Evolutionary conservation across 2,329 filamentous ascomycete species (phyloP), one percentile per base, ranked within the genome.

Genomic region (Fusarium circinatum): DNA sequence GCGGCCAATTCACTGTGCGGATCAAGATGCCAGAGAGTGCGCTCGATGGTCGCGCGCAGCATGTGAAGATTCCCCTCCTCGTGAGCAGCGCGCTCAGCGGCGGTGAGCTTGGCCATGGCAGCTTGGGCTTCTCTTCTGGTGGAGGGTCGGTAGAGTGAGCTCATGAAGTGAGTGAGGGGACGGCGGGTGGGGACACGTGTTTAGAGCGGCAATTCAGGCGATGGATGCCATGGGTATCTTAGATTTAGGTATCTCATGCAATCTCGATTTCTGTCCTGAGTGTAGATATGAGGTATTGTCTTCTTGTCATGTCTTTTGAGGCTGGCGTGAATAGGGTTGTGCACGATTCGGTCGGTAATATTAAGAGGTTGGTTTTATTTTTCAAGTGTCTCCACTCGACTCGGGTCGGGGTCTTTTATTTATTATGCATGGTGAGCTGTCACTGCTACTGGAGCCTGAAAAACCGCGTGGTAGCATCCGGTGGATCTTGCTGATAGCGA

Each of bases 121-220:
- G 67, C 67, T 62, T 65, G 51, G 36, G 67, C 67, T 54, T 67
- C 30, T 42, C 49, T 51, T 45, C 55, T 70, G 38, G 42, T 65
- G 34, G 67, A 70, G 36, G 67, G 67, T 62, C 67, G 51, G 58
- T 70, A 70, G 26, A 70, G 62, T 44, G 65, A 65, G 67, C 67
- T 70, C 67, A 70, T 70, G 51, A 51, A 45, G 49, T 61, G 62
- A 61, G n/a, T 45, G 44, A 45, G 51, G 55, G 55, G 20, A 26
- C n/a, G 32, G 41, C n/a, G 32, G 41, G 42, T 30, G 41, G 56
- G 30, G 30, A 24, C 42, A 36, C 42, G 45, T 48, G 32, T 30
- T 51, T 51, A 34, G 18, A 45, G 39, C 20, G 10, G n/a, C 38
- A 30, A 12, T 36, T 48, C 11, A 18, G 56, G 42, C 34, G 17